Evolutionary conservation across 176 grass and related monocot species (phyloP).

Genomic region (Tillandsia leiboldiana): DNA sequence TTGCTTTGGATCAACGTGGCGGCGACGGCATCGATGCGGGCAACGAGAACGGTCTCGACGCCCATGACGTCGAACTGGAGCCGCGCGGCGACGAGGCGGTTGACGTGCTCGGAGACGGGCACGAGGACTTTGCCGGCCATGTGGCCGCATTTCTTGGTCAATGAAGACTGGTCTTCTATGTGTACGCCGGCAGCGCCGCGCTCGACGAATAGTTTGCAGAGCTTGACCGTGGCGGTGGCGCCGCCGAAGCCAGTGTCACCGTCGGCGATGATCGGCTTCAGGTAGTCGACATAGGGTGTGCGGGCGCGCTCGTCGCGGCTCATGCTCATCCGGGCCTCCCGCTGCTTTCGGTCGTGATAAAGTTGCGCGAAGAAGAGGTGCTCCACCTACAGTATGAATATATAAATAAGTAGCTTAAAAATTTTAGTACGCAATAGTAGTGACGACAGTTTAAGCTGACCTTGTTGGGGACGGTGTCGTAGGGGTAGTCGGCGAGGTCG

Average conservation of each 20-base stretch:
- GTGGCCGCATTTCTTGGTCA: slow-evolving; percentile 87
- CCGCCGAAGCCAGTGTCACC: slow-evolving; percentile 83
- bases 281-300: slow-evolving; percentile 45
- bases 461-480: slow-evolving; percentile 94
- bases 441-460: neutral
- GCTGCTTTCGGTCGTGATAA: slow-evolving; percentile 83
- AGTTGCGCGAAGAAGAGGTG: slow-evolving; percentile 80
- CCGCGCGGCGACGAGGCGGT: slow-evolving; percentile 78
- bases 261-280: slow-evolving; percentile 77
- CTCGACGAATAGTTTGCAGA: slow-evolving; percentile 95
- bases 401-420: too few relatives aligned
- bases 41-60: slow-evolving; percentile 72
- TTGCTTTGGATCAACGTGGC: slow-evolving; percentile 91
- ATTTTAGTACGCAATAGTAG: too few relatives aligned
- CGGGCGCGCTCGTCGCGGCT: slow-evolving; percentile 26
- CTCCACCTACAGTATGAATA: slow-evolving; percentile 23
- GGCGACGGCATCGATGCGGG: slow-evolving; percentile 67
- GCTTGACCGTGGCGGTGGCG: slow-evolving; percentile 78
- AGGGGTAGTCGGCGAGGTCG: slow-evolving; percentile 91
- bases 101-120: slow-evolving; percentile 59
- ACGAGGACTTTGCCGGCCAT: slow-evolving; percentile 96
- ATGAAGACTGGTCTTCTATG: slow-evolving; percentile 86
- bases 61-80: slow-evolving; percentile 96
- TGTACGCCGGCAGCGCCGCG: slow-evolving; percentile 77
- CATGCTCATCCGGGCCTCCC: slow-evolving; percentile 71